Conservation (phyloP, 805 yeast species). For the Kockiozyma suomiensis region DNA sequence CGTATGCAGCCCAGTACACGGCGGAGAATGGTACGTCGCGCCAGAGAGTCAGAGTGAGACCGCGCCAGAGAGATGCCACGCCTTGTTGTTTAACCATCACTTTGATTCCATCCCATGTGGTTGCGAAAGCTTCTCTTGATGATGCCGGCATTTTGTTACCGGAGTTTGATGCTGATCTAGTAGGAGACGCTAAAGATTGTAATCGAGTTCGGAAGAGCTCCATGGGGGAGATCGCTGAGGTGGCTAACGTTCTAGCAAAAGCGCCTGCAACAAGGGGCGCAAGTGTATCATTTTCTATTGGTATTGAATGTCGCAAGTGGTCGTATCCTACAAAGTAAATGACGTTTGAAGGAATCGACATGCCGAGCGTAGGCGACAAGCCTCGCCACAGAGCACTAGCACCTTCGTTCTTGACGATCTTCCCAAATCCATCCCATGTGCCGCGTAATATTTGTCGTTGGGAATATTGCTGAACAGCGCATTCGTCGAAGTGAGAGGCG, state of each 20-base stretch:
- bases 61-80: constrained; percentile 69
- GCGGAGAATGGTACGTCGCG: constrained; percentile 97
- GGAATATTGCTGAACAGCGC: constrained; percentile 40
- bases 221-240: constrained; percentile 81
- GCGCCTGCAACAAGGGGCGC: constrained; percentile 88
- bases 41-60: constrained; percentile 87
- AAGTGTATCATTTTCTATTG: constrained; percentile 49
- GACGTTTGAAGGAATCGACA: constrained; percentile 92
- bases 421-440: constrained; percentile 71
- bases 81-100: constrained; percentile 61
- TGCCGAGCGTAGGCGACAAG: constrained; percentile 69
- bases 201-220: constrained; percentile 86
- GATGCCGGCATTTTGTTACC: constrained; percentile 4
- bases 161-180: constrained; percentile 3
- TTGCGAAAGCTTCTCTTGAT: constrained; percentile 43
- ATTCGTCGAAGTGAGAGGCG: constrained; percentile 42
- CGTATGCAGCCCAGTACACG: constrained; percentile 69
- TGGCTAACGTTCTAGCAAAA: constrained; percentile 77
- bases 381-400: constrained; percentile 84
- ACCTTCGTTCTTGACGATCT: constrained; percentile 76
- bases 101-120: constrained; percentile 55
- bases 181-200: constrained; percentile 61
- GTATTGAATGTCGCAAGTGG: constrained; percentile 73
- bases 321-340: constrained; percentile 96
- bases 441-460: constrained; percentile 54